Evolutionary conservation across 306 rosid genomes (phyloP).

Genomic region (Cercis canadensis): DNA sequence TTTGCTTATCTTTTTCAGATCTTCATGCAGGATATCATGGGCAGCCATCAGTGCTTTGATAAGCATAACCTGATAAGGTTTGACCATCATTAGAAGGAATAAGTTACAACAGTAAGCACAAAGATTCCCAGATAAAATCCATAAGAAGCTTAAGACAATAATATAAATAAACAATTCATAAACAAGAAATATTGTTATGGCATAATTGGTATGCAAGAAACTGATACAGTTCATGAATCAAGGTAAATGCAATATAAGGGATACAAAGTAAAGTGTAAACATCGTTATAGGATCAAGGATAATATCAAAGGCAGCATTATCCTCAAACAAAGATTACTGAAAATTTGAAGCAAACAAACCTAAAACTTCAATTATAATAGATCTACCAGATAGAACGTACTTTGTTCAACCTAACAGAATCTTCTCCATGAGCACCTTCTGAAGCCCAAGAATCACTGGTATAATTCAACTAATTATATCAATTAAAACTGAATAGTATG

Average conservation of each 20-base stretch:
- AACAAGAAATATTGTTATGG: conserved; percentile 8
- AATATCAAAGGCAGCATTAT: too few species aligned
- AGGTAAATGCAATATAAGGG: not conserved
- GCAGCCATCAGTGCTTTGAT: conserved; percentile 68
- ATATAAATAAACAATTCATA: conserved; percentile 26
- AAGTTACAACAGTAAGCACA: conserved; percentile 17
- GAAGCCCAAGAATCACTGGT: conserved; percentile 56
- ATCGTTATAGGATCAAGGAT: too few species aligned
- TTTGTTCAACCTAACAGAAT: conserved; percentile 47
- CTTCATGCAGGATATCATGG: conserved; percentile 76
- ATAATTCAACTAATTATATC: conserved; percentile 39
- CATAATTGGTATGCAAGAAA: not conserved
- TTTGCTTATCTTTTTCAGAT: conserved; percentile 70
- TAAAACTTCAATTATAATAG: conserved; percentile 1
- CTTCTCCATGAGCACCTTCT: conserved; percentile 49
- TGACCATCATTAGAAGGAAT: conserved; percentile 27
- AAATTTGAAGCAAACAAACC: not conserved
- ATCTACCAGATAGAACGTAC: conserved; percentile 47
- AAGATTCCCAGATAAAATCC: conserved; percentile 2
- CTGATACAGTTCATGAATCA: too few species aligned
- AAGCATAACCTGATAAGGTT: conserved; percentile 48
- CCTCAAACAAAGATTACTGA: too few species aligned
- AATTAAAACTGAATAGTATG: conserved; percentile 29
- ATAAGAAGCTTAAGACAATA: conserved; percentile 21
- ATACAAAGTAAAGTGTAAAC: not conserved